Conservation (phyloP, 164 flowering plant species). For the Nelumbo lutea region DNA sequence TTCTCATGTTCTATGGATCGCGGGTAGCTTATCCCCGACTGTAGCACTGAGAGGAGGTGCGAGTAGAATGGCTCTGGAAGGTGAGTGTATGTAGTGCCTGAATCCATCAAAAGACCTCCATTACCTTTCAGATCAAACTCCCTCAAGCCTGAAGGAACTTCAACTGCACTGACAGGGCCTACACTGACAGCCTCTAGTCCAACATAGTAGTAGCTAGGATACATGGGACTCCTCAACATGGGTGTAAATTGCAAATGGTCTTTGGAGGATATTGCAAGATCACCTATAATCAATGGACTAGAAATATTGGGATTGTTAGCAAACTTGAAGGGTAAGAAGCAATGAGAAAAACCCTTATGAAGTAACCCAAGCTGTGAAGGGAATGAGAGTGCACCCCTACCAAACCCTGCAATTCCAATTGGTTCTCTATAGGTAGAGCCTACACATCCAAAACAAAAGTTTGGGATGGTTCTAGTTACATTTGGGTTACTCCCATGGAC, state of each 20-base stretch:
- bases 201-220: slow-evolving; percentile 56
- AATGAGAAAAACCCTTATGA: slow-evolving; percentile 70
- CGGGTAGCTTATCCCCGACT: slow-evolving; percentile 30
- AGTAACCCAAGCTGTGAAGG: slow-evolving; percentile 72
- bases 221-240: slow-evolving; percentile 49
- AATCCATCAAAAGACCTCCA: slow-evolving; percentile 72
- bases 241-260: slow-evolving; percentile 56
- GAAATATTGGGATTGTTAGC: slow-evolving; percentile 65
- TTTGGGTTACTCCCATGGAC: slow-evolving; percentile 33
- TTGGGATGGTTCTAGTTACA: slow-evolving; percentile 31
- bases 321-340: slow-evolving; percentile 66
- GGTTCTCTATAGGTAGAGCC: slow-evolving; percentile 64
- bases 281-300: slow-evolving; percentile 62
- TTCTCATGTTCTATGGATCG: slow-evolving; percentile 38
- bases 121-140: slow-evolving; percentile 54
- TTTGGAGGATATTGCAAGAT: slow-evolving; percentile 45
- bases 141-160: slow-evolving; percentile 39
- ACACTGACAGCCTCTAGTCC: slow-evolving; percentile 51
- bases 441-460: slow-evolving; percentile 65
- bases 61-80: slow-evolving; percentile 56
- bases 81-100: slow-evolving; percentile 76
- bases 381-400: slow-evolving; percentile 57
- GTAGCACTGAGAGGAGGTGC: slow-evolving; percentile 29
- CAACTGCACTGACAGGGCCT: slow-evolving; percentile 22
- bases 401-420: slow-evolving; percentile 72